phyloP scores from a whole-genome alignment of 176 grass and related monocot genomes.

The Panicum miliaceum region DNA sequence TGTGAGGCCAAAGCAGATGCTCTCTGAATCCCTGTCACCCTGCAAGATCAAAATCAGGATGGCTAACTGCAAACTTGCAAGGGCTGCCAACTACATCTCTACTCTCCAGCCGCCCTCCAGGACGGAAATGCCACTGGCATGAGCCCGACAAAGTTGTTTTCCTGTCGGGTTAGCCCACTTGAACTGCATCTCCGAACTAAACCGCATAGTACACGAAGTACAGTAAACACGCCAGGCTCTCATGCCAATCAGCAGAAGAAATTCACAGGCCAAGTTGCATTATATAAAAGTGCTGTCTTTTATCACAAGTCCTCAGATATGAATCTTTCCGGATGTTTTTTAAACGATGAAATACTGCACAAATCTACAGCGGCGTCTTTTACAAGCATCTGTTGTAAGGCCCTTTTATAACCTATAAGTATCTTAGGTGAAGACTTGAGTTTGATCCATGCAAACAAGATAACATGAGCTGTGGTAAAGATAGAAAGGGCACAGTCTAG shows the following conservation, averaged over 20 bases:
- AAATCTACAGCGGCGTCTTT: too few relatives aligned
- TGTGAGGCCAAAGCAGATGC: conserved; percentile 47
- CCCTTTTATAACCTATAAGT: not conserved
- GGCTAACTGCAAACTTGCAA: conserved; percentile 38
- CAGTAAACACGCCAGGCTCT: not conserved
- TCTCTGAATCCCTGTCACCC: conserved; percentile 32
- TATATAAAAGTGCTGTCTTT: too few relatives aligned
- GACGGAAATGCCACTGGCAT: not conserved
- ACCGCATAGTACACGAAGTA: not conserved
- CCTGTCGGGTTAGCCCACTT: conserved; percentile 11
- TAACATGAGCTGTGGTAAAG: conserved; percentile 30
- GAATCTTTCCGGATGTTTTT: too few relatives aligned
- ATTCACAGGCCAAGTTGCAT: not conserved
- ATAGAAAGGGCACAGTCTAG: conserved; percentile 22
- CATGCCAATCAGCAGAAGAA: not conserved
- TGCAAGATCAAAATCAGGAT: conserved; percentile 34
- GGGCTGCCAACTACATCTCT: too few relatives aligned
- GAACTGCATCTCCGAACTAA: not conserved
- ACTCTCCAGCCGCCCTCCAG: too few relatives aligned
- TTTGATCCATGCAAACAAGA: conserved; percentile 39
- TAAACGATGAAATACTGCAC: too few relatives aligned
- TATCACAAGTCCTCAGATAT: too few relatives aligned
- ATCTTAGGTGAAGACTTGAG: conserved; percentile 26
- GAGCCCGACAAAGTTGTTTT: conserved; percentile 20
- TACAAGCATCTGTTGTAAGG: not conserved